Conservation (phyloP, 768 basidiomycete species). For the Grammothele lineata region DNA sequence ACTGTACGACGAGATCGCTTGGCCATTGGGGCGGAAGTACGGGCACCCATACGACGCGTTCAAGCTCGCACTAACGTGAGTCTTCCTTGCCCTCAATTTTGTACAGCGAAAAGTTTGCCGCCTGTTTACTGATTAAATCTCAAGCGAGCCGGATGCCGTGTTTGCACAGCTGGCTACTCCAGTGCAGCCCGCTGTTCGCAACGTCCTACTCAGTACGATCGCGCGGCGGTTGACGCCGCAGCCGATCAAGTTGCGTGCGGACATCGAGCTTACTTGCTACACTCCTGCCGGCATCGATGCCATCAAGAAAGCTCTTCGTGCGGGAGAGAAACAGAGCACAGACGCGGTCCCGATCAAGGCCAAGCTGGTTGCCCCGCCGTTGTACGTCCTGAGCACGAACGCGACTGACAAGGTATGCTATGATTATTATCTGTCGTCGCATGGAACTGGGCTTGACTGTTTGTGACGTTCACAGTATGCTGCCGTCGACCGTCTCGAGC, state of each 20-base stretch:
- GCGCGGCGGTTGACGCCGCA: constrained; percentile 95
- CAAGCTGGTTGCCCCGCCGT: constrained; percentile 90
- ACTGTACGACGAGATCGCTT: constrained; percentile 86
- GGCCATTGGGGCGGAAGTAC: constrained; percentile 90
- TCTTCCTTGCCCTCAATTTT: constrained; percentile 7
- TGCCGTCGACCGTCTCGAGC: constrained; percentile 89
- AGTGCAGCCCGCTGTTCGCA: constrained; percentile 51
- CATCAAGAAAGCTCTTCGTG: constrained; percentile 86
- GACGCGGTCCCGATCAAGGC: constrained; percentile 96
- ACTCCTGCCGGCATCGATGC: constrained; percentile 94
- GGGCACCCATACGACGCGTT: constrained; percentile 98
- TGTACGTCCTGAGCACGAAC: constrained; percentile 95
- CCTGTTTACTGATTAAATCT: no score
- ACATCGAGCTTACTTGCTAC: constrained; percentile 97
- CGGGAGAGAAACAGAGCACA: constrained; percentile 84
- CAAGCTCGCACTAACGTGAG: constrained; percentile 92
- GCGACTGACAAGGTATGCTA: constrained; percentile 86
- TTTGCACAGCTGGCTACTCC: constrained; percentile 64
- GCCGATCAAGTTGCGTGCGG: constrained; percentile 97
- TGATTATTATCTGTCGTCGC: no score
- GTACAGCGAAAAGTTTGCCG: background rate
- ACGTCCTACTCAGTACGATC: constrained; percentile 75
- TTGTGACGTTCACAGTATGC: constrained; percentile 61
- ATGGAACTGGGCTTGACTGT: background rate
- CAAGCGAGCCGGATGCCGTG: constrained; percentile 74